Base-by-base conservation (phyloP, 306 rosid genomes). In the Castanea mollissima region DNA sequence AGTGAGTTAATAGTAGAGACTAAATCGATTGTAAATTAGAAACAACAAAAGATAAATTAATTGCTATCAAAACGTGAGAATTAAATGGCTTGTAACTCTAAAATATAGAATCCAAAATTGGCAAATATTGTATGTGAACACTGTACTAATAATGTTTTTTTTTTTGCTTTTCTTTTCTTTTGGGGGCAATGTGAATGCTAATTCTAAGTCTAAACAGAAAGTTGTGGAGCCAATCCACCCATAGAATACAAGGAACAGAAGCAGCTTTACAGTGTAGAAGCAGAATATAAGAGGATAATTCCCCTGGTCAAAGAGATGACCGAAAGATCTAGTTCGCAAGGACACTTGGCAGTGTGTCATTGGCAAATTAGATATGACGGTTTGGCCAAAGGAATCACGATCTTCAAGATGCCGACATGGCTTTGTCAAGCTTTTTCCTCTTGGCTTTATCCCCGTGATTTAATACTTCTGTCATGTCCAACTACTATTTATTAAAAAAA, bases 401-500 rank as follows among this genome's bases (percentile, higher is more conserved):
- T 54, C 71, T 58, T 60, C 31, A 55, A 69, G 83, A 55, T 79
- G 59, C 87, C 71, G 78, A 79, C 86, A 79, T 41, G 35, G 78
- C 81, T 70, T 35, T 75, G 59, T 75, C 82, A 14, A 68, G 8
- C 71, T 38, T 16, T 38, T 38, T 29, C 15, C 27, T 58, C 41
- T 55, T 55, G 69, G 74, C 52, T 21, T 54, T 56, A 56, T 71
- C 41, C 54, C 69, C 0, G 7, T 11, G 58, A 29, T 58, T 70
- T 44, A 1, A 10, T 21, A 41, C 23, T 12, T 15, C n/a, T 70
- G 4, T 14, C n/a, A 15, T 58, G 3, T 23, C 4, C n/a, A 31
- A 19, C 55, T 0, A 5, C 14, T 16, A 20, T 57, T 52, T 38
- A 38, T 38, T 38, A 38, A 38, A 38, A 38, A 6, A 8, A 6